Conservation (phyloP, 371 early-diverging fungal species). For the Mortierella sp. region DNA sequence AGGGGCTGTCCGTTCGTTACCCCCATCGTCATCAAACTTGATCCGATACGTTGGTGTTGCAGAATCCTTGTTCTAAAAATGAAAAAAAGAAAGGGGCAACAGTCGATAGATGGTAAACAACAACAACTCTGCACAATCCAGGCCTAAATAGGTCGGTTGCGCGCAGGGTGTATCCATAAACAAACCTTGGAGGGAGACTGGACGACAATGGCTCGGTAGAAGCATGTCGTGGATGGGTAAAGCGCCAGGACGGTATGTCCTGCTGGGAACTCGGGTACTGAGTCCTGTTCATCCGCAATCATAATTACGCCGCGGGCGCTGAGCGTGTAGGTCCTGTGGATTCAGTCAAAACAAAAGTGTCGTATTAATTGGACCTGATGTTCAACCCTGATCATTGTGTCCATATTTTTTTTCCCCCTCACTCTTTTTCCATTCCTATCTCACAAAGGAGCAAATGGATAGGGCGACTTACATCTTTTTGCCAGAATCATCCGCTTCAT, state of each 20-base stretch:
- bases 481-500: conserved; percentile 76
- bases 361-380: background rate
- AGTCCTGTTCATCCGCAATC: conserved; percentile 63
- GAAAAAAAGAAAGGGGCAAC: background rate
- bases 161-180: background rate
- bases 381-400: no score
- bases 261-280: conserved; percentile 64
- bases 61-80: conserved; percentile 29
- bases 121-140: no score
- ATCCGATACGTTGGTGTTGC: conserved; percentile 34
- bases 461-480: conserved; percentile 70
- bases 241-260: conserved; percentile 82
- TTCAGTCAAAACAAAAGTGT: background rate
- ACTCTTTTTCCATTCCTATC: no score
- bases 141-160: no score
- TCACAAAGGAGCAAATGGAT: background rate
- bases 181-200: conserved; percentile 75
- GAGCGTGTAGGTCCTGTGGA: conserved; percentile 66
- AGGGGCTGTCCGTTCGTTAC: conserved; percentile 45
- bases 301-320: conserved; percentile 72
- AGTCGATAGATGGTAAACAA: background rate
- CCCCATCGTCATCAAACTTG: conserved; percentile 52
- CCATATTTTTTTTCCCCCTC: no score
- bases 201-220: conserved; percentile 83
- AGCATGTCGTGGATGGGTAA: conserved; percentile 88